Percentiles rank a stretch among this genome's conserved stretches.
phyloP scores from a whole-genome alignment of 495 filamentous ascomycete genomes.

The Tetracladium marchalianum region DNA sequence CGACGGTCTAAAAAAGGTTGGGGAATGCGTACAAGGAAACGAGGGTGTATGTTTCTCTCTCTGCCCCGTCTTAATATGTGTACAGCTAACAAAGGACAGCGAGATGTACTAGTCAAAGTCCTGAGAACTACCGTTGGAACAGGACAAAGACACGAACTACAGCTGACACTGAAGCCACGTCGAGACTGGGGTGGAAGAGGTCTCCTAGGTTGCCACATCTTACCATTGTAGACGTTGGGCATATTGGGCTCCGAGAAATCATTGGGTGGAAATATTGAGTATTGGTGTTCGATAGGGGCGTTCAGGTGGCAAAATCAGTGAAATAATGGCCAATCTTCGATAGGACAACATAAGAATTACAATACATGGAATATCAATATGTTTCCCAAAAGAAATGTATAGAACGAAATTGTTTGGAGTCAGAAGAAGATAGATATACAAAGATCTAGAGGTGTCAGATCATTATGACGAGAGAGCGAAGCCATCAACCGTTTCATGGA shows the following conservation, averaged over 20 bases:
- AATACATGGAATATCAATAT: neutral
- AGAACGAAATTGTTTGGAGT: no score
- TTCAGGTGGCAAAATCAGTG: neutral
- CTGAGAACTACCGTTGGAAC: slow-evolving; percentile 34
- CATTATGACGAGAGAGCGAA: no score
- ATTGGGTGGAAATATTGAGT: neutral
- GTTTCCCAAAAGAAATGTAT: neutral
- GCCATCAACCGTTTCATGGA: no score
- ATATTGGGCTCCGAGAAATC: neutral
- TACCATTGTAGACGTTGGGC: slow-evolving; percentile 47
- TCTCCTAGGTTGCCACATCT: slow-evolving; percentile 76
- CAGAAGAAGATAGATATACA: no score
- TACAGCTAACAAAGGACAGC: slow-evolving; percentile 31
- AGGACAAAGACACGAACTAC: slow-evolving; percentile 43
- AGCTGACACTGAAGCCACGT: slow-evolving; percentile 61
- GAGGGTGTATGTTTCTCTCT: slow-evolving; percentile 63
- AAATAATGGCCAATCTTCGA: no score
- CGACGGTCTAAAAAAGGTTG: slow-evolving; percentile 74
- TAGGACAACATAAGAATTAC: no score
- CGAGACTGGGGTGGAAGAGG: slow-evolving; percentile 84
- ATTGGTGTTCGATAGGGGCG: slow-evolving; percentile 11
- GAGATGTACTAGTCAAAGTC: slow-evolving; percentile 61
- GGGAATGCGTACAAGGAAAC: slow-evolving; percentile 72
- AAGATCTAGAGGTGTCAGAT: no score
- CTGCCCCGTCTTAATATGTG: neutral